Conservation (phyloP, 2,329 filamentous ascomycete species). For the Periglandula ipomoeae region DNA sequence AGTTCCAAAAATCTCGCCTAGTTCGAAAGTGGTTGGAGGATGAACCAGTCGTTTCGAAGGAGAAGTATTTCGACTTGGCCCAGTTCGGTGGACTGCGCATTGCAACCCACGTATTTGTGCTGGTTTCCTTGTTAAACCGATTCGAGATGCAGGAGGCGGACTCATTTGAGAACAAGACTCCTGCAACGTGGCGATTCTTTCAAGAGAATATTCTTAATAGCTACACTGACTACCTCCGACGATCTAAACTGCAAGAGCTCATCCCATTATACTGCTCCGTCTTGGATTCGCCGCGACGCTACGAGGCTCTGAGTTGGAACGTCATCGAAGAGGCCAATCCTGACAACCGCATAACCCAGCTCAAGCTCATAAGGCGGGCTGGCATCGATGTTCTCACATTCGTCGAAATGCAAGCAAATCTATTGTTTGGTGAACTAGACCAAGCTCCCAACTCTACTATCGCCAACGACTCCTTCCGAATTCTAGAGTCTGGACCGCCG, state of each 20-base stretch:
- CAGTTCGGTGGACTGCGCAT: constrained; percentile 60
- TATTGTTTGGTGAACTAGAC: constrained; percentile 41
- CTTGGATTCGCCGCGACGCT: constrained; percentile 53
- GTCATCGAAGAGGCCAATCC: constrained; percentile 62
- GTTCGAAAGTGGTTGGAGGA: constrained; percentile 15
- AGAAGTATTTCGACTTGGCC: constrained; percentile 43
- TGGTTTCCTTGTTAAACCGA: constrained; percentile 58
- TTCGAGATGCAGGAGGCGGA: constrained; percentile 27
- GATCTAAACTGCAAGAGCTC: constrained; percentile 63
- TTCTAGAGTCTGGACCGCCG: constrained; percentile 34
- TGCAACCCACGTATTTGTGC: constrained; percentile 54
- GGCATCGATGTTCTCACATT: constrained; percentile 65
- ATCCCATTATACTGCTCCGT: constrained; percentile 85
- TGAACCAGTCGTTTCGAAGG: constrained; percentile 27
- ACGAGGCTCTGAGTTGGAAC: constrained; percentile 66
- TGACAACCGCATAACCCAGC: constrained; percentile 55
- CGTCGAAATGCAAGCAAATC: constrained; percentile 55
- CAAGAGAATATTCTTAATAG: constrained; percentile 70
- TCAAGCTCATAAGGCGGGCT: constrained; percentile 67
- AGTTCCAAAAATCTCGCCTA: constrained; percentile 16
- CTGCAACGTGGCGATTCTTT: constrained; percentile 28
- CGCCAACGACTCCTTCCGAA: constrained; percentile 37
- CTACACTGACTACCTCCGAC: constrained; percentile 72
- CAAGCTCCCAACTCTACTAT: constrained; percentile 22
- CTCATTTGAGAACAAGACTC: constrained; percentile 7